phyloP scores from a whole-genome alignment of 176 grass and related monocot genomes.

The Phoenix dactylifera region DNA sequence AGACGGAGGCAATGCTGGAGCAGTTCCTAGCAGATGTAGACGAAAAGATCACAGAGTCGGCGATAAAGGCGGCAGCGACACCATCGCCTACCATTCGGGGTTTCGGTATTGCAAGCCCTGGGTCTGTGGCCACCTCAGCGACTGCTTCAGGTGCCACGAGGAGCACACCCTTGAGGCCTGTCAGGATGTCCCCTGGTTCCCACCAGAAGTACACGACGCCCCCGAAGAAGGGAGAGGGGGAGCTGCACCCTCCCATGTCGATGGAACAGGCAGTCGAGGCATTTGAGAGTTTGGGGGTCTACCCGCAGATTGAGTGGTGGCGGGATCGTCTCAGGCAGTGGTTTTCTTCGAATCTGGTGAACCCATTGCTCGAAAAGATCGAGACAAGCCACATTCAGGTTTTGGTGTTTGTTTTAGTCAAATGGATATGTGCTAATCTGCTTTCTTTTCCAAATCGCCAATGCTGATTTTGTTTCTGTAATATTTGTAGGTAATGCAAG shows the following conservation, averaged over 20 bases:
- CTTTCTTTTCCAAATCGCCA: slow-evolving; percentile 8
- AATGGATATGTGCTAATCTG: not conserved
- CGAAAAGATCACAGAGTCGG: slow-evolving; percentile 50
- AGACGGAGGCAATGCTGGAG: slow-evolving; percentile 74
- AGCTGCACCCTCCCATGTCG: slow-evolving; percentile 79
- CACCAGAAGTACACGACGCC: slow-evolving; percentile 66
- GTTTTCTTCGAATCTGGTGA: slow-evolving; percentile 85
- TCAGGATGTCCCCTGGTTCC: slow-evolving; percentile 89
- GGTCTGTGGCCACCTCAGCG: slow-evolving; percentile 42
- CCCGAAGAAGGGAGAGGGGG: slow-evolving; percentile 83
- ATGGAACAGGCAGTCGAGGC: slow-evolving; percentile 69
- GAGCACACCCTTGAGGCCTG: slow-evolving; percentile 68
- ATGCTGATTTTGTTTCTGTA: slow-evolving; percentile 11
- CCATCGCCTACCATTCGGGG: slow-evolving; percentile 39
- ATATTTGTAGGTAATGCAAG: slow-evolving; percentile 78
- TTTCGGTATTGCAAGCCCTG: slow-evolving; percentile 57
- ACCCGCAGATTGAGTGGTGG: slow-evolving; percentile 87
- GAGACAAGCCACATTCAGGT: slow-evolving; percentile 84
- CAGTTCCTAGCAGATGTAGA: slow-evolving; percentile 66
- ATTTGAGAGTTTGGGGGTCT: slow-evolving; percentile 67
- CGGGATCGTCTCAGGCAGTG: slow-evolving; percentile 80
- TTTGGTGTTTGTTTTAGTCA: slow-evolving; percentile 13
- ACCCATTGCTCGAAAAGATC: slow-evolving; percentile 69
- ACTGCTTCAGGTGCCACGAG: slow-evolving; percentile 63
- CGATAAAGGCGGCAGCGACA: slow-evolving; percentile 35